Base-by-base conservation (phyloP, 345 rosid genomes). In the Alliaria petiolata region DNA sequence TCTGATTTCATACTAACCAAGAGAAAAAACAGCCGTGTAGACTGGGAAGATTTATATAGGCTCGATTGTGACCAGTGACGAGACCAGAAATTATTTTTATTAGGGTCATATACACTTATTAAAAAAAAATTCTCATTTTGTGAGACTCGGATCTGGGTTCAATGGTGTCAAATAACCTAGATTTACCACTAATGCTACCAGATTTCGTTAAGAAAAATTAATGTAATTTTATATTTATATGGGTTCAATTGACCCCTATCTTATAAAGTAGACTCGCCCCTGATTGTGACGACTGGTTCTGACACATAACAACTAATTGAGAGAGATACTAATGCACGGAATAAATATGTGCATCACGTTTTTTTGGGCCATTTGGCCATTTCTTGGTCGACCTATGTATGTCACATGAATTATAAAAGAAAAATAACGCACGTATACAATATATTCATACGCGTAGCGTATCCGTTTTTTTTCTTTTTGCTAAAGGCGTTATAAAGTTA, bases 401-500 rank as follows among this genome's bases (percentile, higher is more conserved):
- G 70, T 9, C 57, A 72, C 70, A 46, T 56, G 51, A 52, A 26
- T 16, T 8, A 16, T 1, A 54, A 55, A 14, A 45, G 43, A 15
- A 26, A 73, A 39, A 12, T 7, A 73, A 39, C 71, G 28, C 51
- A 69, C 22, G 12, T 11, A 15, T 9, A 6, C 38, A 19, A 1
- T 36, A 38, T 34, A 15, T 11, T 53, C 43, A 12, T 43, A 43
- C 53, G 62, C 53, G 13, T 52, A 66, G 52, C 38, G n/a, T n/a
- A n/a, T n/a, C n/a, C n/a, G n/a, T n/a, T n/a, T n/a, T n/a, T n/a
- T n/a, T n/a, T n/a, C n/a, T n/a, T n/a, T n/a, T n/a, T n/a, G n/a
- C n/a, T n/a, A n/a, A n/a, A n/a, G n/a, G n/a, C 47, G 65, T 64
- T 64, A 50, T 49, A 66, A 66, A 66, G 59, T 11, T 14, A 58